phyloP scores from a whole-genome alignment of 306 rosid genomes.

The Sicyos edulis region DNA sequence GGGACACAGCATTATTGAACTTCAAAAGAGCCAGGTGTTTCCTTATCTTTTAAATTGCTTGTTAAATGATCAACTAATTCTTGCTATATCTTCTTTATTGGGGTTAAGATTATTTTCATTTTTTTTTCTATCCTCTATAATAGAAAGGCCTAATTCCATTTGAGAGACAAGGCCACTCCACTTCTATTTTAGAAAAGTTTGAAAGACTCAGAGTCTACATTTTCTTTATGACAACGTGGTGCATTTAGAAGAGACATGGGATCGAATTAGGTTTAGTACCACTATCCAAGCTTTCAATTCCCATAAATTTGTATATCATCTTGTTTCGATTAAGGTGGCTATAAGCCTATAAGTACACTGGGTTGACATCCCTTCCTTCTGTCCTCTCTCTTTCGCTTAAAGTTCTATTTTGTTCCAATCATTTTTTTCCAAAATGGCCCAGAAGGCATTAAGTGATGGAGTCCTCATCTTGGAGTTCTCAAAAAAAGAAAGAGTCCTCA shows the following conservation, averaged over 20 bases:
- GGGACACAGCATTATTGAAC: constrained; percentile 82
- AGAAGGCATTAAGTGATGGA: not conserved
- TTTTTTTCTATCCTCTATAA: not conserved
- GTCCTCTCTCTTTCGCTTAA: not conserved
- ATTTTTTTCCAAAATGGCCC: not conserved
- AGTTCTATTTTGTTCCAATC: not conserved
- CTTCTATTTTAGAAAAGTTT: not conserved
- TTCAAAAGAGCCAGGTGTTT: constrained; percentile 93
- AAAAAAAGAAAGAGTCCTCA: no score
- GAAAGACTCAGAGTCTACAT: not conserved
- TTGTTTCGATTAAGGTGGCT: not conserved
- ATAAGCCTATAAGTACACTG: not conserved
- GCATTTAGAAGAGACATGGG: constrained; percentile 5
- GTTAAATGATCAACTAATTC: not conserved
- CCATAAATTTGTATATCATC: not conserved
- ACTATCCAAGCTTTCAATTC: constrained; percentile 1
- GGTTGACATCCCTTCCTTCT: not conserved
- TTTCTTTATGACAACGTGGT: not conserved
- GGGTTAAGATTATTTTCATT: not conserved
- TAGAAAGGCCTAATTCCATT: not conserved
- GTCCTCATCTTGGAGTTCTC: not conserved
- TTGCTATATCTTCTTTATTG: not conserved
- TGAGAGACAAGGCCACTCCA: not conserved
- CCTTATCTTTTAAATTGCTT: not conserved
- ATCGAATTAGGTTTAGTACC: not conserved